Evolutionary conservation across 805 yeast species (phyloP).

Genomic region (Scheffersomyces spartinae): DNA sequence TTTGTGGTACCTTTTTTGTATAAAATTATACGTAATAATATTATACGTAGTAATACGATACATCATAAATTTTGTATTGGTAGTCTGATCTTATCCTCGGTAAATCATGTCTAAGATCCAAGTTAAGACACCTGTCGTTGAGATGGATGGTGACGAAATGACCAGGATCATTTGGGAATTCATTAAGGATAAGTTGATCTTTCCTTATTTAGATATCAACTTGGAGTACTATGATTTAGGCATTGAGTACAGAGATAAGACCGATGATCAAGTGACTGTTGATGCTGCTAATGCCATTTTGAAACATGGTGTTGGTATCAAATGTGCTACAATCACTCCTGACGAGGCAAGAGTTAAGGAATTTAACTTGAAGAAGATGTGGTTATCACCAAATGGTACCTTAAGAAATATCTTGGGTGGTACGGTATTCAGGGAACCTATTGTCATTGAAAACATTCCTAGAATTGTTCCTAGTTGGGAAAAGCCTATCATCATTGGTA

Average conservation of each 20-base stretch:
- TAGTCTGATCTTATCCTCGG: too few relatives aligned
- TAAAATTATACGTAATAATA: too few relatives aligned
- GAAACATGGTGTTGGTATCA: conserved; percentile 85
- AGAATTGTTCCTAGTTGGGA: conserved; percentile 88
- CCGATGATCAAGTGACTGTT: conserved; percentile 77
- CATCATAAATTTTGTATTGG: too few relatives aligned
- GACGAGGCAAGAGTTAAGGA: conserved; percentile 93
- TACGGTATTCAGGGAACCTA: conserved; percentile 94
- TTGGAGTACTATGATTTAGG: conserved; percentile 88
- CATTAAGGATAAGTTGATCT: conserved; percentile 75
- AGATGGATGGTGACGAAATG: conserved; percentile 97
- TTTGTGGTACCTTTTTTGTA: too few relatives aligned
- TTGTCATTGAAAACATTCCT: conserved; percentile 81
- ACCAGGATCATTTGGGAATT: conserved; percentile 92
- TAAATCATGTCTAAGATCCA: too few relatives aligned
- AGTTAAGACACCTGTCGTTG: conserved; percentile 85
- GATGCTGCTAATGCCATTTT: conserved; percentile 87
- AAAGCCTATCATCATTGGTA: conserved; percentile 90
- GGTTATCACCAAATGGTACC: conserved; percentile 96
- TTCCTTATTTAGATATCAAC: conserved; percentile 79
- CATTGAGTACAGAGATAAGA: conserved; percentile 74
- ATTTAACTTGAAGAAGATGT: conserved; percentile 86
- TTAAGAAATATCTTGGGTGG: conserved; percentile 93
- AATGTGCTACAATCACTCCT: conserved; percentile 98
- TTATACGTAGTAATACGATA: too few relatives aligned